Evolutionary conservation across 345 rosid genomes (phyloP), one percentile per base, ranked within the genome.

Genomic region (thale cress (Arabidopsis thaliana)): DNA sequence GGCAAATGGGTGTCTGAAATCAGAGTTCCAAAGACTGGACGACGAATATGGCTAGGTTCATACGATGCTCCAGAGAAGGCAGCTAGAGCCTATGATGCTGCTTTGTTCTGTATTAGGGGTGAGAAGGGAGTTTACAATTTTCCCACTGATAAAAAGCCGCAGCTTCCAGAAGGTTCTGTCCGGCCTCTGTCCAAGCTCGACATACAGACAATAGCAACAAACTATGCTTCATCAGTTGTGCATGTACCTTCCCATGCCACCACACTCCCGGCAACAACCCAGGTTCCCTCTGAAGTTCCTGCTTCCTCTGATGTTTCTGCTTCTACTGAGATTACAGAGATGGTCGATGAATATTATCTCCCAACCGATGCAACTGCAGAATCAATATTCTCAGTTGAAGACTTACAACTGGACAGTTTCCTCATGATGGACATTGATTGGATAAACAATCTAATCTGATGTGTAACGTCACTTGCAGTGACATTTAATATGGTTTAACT

Each of bases 81-180:
- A 67, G 88, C 88, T 48, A 71, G 84, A 71, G 88, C 84, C 32
- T 77, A 81, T 77, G 86, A 83, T 69, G 83, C 84, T 70, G 86
- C 82, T 49, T 68, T 65, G 59, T 83, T 79, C 62, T 81, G 86
- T 72, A 58, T 83, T 36, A 83, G 53, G 45, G 86, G 86, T 32
- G 77, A 77, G 20, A 40, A 44, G 12, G 86, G 79, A 40, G 65
- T 53, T 65, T 81, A 79, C 68, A 85, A 85, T 69, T 83, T 85
- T 24, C 84, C 84, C 1, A 61, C 48, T 46, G 76, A 77, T 22
- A 77, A 67, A 64, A 81, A 74, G 79, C 82, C 86, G 12, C 67
- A 59, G 62, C 77, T 83, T 16, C 85, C 74, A 4, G 71, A 69
- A 74, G 79, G 85, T 46, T 73, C 62, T 48, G 55, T 76, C 4